Conservation (phyloP, 768 basidiomycete genomes). For the Pisolithus tinctorius region DNA sequence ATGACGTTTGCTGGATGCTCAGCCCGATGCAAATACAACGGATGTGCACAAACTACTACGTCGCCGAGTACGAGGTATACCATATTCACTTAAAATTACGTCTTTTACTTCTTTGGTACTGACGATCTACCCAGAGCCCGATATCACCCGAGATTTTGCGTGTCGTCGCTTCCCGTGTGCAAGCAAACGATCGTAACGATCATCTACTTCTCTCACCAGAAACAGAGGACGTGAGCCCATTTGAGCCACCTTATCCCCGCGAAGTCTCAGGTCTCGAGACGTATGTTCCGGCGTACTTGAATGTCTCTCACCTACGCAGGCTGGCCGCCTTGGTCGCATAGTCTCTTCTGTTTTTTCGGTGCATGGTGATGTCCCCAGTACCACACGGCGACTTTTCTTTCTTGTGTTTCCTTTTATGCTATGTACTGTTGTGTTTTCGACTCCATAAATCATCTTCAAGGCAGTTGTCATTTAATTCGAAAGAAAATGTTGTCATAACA, state of each 20-base stretch:
- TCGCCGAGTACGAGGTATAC: conserved; percentile 93
- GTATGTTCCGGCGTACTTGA: conserved; percentile 89
- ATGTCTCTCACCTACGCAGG: conserved; percentile 82
- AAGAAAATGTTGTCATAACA: background rate
- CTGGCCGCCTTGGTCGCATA: conserved; percentile 82
- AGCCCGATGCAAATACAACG: conserved; percentile 99
- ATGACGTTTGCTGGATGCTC: conserved; percentile 99
- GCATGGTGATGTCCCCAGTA: background rate
- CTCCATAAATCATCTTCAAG: conserved; percentile 12
- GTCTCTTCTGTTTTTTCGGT: conserved; percentile 3
- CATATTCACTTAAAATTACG: conserved; percentile 7
- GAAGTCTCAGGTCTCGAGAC: conserved; percentile 96
- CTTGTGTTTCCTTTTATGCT: conserved; percentile 10
- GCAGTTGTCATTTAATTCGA: background rate
- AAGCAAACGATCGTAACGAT: conserved; percentile 94
- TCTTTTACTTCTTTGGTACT: background rate
- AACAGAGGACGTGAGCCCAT: conserved; percentile 94
- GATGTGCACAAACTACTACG: conserved; percentile 98
- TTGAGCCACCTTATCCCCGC: conserved; percentile 87
- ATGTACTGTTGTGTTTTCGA: conserved; percentile 11
- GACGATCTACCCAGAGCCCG: conserved; percentile 57
- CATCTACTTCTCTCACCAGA: conserved; percentile 94
- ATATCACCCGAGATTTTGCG: conserved; percentile 96
- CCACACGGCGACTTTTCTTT: background rate
- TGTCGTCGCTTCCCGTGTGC: conserved; percentile 92